Base-by-base conservation (phyloP, 371 early-diverging fungal genomes). In the Rhizopus delemar region DNA sequence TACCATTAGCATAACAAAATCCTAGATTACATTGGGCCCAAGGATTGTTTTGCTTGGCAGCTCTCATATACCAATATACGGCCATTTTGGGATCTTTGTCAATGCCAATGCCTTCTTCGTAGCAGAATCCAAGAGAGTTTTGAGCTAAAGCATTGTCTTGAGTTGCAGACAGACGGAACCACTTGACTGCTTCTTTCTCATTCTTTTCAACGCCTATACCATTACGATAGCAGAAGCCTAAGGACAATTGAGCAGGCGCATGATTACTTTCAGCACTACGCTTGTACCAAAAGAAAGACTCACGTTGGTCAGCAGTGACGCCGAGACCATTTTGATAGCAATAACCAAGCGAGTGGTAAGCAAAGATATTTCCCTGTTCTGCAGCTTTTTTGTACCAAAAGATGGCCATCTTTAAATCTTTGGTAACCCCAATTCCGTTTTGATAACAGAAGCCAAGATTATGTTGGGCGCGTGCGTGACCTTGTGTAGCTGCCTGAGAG, bases 311-410 rank as follows among this genome's bases (percentile, higher is more conserved):
- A 9, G 77, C 62, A 36, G 34, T 43, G 70, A 91, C 87, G 9
- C 94, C 94, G 43, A 91, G 81, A 13, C 94, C 96, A 63, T 95
- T 91, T 52, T 92, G 93, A 66, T 88, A 94, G 66, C 96, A 95
- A 63, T 90, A 93, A 6, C 94, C 97, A 35, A 95, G 80, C 3
- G 91, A 90, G 53, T 92, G 92, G 52, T 85, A 84, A 3, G 92
- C 95, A 60, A 90, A 86, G 9, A 88, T 82, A 57, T 92, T 90
- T 28, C 90, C 91, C 34, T 84, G 84, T 39, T 83, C 86, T 2
- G 94, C 93, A 29, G 92, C 82, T 51, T 83, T 81, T 53, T 75
- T 75, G 67, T 82, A 92, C 88, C 87, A 90, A 63, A 72, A 63
- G 53, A 89, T 78, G 8, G 95, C 95, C 59, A 80, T 77, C 28